Conservation (phyloP, 2,329 filamentous ascomycete species). For the Sclerotinia glacialis region DNA sequence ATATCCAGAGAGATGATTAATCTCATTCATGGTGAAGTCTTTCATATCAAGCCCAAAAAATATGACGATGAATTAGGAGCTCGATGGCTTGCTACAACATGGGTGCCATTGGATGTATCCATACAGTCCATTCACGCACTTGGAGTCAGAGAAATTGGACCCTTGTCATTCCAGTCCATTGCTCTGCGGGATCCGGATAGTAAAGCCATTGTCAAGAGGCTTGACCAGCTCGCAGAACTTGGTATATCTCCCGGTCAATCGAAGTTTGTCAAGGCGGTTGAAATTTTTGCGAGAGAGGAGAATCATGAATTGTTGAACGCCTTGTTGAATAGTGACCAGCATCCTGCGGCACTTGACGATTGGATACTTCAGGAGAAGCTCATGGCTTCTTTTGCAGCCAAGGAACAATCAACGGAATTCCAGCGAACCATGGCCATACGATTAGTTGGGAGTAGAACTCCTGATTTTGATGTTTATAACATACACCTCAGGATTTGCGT, state of each 20-base stretch:
- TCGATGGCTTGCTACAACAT: constrained; percentile 76
- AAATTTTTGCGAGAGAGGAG: constrained; percentile 58
- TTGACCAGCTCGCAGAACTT: constrained; percentile 58
- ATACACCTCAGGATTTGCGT: constrained; percentile 45
- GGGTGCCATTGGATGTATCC: constrained; percentile 69
- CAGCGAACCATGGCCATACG: constrained; percentile 56
- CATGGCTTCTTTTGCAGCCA: constrained; percentile 50
- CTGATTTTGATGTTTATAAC: constrained; percentile 46
- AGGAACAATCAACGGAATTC: constrained; percentile 50
- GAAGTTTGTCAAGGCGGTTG: constrained; percentile 63
- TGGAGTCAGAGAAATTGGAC: constrained; percentile 69
- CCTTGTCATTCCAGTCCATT: constrained; percentile 73
- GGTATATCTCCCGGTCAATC: constrained; percentile 62
- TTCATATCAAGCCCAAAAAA: constrained; percentile 43
- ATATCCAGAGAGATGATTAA: constrained; percentile 40
- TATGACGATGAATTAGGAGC: constrained; percentile 71
- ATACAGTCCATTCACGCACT: constrained; percentile 68
- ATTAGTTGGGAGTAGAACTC: constrained; percentile 43
- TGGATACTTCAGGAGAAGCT: constrained; percentile 51
- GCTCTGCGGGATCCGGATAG: constrained; percentile 61
- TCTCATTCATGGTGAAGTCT: constrained; percentile 35
- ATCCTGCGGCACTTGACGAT: constrained; percentile 62
- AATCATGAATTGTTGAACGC: constrained; percentile 42
- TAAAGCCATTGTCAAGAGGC: constrained; percentile 54
- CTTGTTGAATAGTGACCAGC: constrained; percentile 54